A percentile compares a stretch with the other conserved stretches of the same genome.
Evolutionary conservation across 495 filamentous ascomycete genomes (phyloP).

Genomic region (Lasiosphaeria miniovina): DNA sequence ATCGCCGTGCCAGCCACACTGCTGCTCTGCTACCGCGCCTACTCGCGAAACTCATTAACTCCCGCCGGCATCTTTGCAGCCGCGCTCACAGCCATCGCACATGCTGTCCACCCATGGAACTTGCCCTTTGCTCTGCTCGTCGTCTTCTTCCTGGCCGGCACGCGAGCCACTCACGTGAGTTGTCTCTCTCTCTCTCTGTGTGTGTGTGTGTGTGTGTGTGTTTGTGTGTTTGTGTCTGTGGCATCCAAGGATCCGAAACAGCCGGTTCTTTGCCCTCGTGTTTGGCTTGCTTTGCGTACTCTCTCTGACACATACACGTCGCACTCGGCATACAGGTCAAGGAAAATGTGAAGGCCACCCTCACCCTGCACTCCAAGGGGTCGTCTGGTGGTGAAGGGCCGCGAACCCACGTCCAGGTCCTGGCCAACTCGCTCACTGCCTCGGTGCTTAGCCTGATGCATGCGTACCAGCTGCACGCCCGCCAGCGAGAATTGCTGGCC

Average conservation of each 20-base stretch:
- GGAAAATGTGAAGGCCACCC: constrained; percentile 73
- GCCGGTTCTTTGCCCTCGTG: too few relatives aligned
- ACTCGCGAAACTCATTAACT: constrained; percentile 71
- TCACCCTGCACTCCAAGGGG: constrained; percentile 75
- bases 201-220: too few relatives aligned
- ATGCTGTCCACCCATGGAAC: constrained; percentile 88
- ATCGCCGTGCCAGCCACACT: constrained; percentile 64
- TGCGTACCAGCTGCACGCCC: constrained; percentile 55
- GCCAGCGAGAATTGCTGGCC: constrained; percentile 29
- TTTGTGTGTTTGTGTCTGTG: too few relatives aligned
- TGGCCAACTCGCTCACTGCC: constrained; percentile 82
- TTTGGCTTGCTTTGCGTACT: too few relatives aligned
- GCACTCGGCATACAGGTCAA: constrained; percentile 57
- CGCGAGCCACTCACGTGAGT: constrained; percentile 72
- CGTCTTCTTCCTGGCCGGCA: constrained; percentile 86
- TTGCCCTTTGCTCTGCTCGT: constrained; percentile 78
- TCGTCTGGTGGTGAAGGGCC: constrained; percentile 72
- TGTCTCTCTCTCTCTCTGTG: not conserved
- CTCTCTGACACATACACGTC: constrained; percentile 1
- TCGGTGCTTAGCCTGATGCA: constrained; percentile 71
- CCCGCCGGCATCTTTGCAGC: constrained; percentile 68
- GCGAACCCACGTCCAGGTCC: constrained; percentile 82
- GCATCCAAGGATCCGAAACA: too few relatives aligned
- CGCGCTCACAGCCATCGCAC: constrained; percentile 66
- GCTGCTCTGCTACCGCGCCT: constrained; percentile 66